Evolutionary conservation across 495 filamentous ascomycete genomes (phyloP).

Genomic region (Daldinia bambusicola): DNA sequence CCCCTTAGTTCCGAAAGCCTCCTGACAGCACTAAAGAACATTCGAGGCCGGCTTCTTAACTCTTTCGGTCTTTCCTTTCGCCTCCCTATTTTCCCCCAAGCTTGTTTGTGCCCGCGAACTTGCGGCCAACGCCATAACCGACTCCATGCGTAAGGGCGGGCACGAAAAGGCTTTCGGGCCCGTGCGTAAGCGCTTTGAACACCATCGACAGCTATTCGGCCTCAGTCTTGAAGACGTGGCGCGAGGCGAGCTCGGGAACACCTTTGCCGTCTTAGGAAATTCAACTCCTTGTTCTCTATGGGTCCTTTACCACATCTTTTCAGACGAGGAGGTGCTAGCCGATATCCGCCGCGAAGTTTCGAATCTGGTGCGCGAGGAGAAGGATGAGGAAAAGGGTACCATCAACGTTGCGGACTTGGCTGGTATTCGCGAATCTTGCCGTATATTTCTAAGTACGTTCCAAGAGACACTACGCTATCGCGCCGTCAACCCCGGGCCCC

Average conservation of each 20-base stretch:
- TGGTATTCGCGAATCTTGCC: slow-evolving; percentile 34
- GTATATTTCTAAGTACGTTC: slow-evolving; percentile 41
- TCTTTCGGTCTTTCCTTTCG: slow-evolving; percentile 3
- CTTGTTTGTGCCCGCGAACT: slow-evolving; percentile 1
- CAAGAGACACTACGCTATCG: slow-evolving; percentile 47
- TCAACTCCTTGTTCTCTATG: slow-evolving; percentile 40
- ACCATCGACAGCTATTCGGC: slow-evolving; percentile 29
- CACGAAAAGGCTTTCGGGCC: slow-evolving; percentile 34
- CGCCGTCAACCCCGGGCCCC: slow-evolving; percentile 33
- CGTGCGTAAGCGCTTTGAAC: slow-evolving; percentile 25
- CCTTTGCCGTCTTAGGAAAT: slow-evolving; percentile 37
- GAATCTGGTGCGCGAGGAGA: slow-evolving; percentile 23
- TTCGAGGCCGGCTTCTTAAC: slow-evolving; percentile 10
- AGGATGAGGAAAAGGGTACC: neutral
- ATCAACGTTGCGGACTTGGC: slow-evolving; percentile 34
- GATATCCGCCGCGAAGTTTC: slow-evolving; percentile 44
- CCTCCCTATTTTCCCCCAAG: neutral
- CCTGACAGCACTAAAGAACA: neutral
- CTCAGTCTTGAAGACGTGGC: slow-evolving; percentile 37
- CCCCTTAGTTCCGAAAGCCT: neutral
- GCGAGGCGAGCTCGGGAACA: slow-evolving; percentile 42
- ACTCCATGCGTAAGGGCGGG: slow-evolving; percentile 24
- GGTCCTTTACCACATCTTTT: slow-evolving; percentile 43
- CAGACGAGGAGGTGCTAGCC: slow-evolving; percentile 30
- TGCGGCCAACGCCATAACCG: neutral